Base-by-base conservation (phyloP, 345 rosid genomes). In the Eucalyptus sp. region DNA sequence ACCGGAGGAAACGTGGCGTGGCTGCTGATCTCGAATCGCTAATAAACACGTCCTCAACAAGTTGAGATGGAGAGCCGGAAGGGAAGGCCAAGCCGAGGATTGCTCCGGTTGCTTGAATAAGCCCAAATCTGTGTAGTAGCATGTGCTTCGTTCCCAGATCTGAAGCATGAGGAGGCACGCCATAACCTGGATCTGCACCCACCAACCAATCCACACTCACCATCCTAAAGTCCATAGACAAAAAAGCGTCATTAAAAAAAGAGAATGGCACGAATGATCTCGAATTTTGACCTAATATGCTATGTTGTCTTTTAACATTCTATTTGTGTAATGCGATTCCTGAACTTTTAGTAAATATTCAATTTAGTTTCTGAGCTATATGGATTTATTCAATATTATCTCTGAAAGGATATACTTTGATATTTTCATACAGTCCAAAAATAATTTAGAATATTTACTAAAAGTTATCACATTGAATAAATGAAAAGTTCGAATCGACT, bases 271-370 rank as follows among this genome's bases (percentile, higher is more conserved):
- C 10, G 7, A 2, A 64, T 7, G 0, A 7, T 64, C 3, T 13
- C 0, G 3, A n/a, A n/a, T 8, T 64, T n/a, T n/a, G 10, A 16
- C 41, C 3, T 13, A 64, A n/a, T 64, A 64, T 62, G 16, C 0
- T 12, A 62, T 1, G 8, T 25, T 0, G 0, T 64, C 7, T 64
- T 7, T 64, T 0, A n/a, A n/a, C 0, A 3, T 1, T n/a, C 4
- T 6, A n/a, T n/a, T 64, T n/a, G 3, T 31, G 4, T 64, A n/a
- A 64, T 64, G 5, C 3, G 6, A 3, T 64, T 2, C 0, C 3
- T n/a, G 0, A n/a, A 1, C 0, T n/a, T 64, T 64, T n/a, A 2
- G 2, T 64, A n/a, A n/a, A 64, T 64, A 15, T n/a, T 64, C 5
- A 14, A n/a, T n/a, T 8, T n/a, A 64, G 7, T n/a, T 4, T 4